phyloP scores from a whole-genome alignment of 2,329 filamentous ascomycete genomes.

The Aureobasidium sp. region DNA sequence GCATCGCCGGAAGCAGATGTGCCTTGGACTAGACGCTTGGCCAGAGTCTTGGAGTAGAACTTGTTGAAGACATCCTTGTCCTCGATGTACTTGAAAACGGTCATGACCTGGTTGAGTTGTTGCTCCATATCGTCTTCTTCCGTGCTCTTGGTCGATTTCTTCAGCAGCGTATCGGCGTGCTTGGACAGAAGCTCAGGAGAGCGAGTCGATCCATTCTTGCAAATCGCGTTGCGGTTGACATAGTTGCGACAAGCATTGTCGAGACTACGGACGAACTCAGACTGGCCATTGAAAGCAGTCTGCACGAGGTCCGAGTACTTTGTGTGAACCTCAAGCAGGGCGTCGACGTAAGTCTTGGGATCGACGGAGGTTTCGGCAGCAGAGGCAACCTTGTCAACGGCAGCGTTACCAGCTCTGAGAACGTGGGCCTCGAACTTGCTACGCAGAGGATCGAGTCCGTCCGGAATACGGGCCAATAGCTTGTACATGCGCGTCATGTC shows the following conservation, averaged over 20 bases:
- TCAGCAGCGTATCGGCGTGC: slow-evolving; percentile 86
- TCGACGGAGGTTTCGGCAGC: slow-evolving; percentile 78
- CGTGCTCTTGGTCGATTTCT: slow-evolving; percentile 85
- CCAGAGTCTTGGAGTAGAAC: slow-evolving; percentile 95
- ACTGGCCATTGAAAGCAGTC: slow-evolving; percentile 86
- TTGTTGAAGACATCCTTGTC: slow-evolving; percentile 99
- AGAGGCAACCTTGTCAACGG: slow-evolving; percentile 82
- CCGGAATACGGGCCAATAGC: slow-evolving; percentile 78
- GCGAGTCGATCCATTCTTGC: slow-evolving; percentile 85
- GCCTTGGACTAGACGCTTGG: slow-evolving; percentile 86
- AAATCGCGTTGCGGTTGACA: slow-evolving; percentile 94
- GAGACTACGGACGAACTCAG: slow-evolving; percentile 90
- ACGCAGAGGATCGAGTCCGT: slow-evolving; percentile 83
- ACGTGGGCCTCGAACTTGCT: slow-evolving; percentile 88
- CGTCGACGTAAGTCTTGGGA: slow-evolving; percentile 94
- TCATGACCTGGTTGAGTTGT: slow-evolving; percentile 90
- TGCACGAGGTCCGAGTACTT: slow-evolving; percentile 90
- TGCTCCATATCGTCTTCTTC: slow-evolving; percentile 92
- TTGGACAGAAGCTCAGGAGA: slow-evolving; percentile 93
- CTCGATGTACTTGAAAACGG: slow-evolving; percentile 99
- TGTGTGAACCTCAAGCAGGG: slow-evolving; percentile 85
- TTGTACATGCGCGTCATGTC: slow-evolving; percentile 97
- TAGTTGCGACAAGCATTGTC: slow-evolving; percentile 98
- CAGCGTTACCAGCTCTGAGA: slow-evolving; percentile 75
- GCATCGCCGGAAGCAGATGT: slow-evolving; percentile 95